phyloP scores from a whole-genome alignment of 2,329 filamentous ascomycete species.

The Trichoderma koningiopsis region DNA sequence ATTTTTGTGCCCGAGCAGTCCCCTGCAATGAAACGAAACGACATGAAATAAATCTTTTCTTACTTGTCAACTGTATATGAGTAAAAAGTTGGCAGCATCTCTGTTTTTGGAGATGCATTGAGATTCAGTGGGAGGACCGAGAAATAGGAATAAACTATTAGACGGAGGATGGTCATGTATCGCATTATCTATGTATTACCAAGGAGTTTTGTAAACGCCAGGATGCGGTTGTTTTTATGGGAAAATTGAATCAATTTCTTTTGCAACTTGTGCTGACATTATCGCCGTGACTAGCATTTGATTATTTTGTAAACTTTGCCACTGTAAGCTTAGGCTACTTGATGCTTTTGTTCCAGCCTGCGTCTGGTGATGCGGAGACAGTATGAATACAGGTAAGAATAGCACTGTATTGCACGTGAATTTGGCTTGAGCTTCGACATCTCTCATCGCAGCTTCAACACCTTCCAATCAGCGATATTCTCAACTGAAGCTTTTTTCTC shows the following conservation, averaged over 20 bases:
- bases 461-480: not conserved
- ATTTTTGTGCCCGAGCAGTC: not conserved
- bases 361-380: not conserved
- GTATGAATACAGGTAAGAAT: not conserved
- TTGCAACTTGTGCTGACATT: not conserved
- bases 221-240: not conserved
- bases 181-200: not conserved
- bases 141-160: not conserved
- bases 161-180: not conserved
- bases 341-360: not conserved
- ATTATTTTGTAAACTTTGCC: not conserved
- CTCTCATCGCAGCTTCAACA: not conserved
- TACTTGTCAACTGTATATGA: conserved; percentile 1
- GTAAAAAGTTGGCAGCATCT: not conserved
- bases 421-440: not conserved
- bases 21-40: conserved; percentile 12
- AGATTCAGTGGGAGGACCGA: not conserved
- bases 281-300: not conserved
- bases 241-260: not conserved
- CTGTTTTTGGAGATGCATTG: not conserved
- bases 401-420: conserved; percentile 16
- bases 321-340: not conserved
- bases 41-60: not conserved
- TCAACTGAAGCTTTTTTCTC: not conserved
- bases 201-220: not conserved